A percentile compares a stretch with the other conserved stretches of the same genome.
These are phyloP conservation scores for Fraxinus dipetala DNA, from an alignment of 305 asterid species.

Conservation along the genomic window DNA sequence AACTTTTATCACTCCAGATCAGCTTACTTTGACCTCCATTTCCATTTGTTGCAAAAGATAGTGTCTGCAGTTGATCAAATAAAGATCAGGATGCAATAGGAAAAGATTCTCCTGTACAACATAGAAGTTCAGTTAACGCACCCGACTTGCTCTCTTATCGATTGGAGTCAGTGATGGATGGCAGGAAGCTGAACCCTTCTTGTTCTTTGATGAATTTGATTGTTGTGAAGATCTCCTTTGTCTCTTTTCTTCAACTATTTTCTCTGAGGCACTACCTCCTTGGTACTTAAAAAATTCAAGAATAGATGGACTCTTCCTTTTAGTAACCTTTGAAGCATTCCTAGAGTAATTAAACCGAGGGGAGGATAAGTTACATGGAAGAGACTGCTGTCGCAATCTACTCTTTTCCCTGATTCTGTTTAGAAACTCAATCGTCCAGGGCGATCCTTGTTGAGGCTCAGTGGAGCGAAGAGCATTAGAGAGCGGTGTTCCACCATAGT, in stretches of 20 bases:
- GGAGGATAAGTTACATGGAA: constrained; percentile 51
- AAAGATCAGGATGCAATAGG: constrained; percentile 26
- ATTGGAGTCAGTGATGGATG: constrained; percentile 64
- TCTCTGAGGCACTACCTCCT: constrained; percentile 51
- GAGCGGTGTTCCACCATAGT: constrained; percentile 59
- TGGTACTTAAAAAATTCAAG: constrained; percentile 72
- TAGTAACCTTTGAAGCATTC: constrained; percentile 44
- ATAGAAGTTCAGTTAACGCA: constrained; percentile 34
- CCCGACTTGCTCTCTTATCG: constrained; percentile 85
- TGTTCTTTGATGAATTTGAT: constrained; percentile 41
- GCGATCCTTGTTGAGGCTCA: constrained; percentile 60
- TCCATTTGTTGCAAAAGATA: constrained; percentile 73
- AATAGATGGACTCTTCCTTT: constrained; percentile 84
- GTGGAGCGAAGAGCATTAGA: constrained; percentile 68
- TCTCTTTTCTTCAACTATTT: constrained; percentile 50
- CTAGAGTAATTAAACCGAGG: constrained; percentile 45
- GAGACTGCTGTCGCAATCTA: constrained; percentile 61
- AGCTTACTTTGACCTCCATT: constrained; percentile 87
- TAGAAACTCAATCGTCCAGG: constrained; percentile 90
- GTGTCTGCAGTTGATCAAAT: constrained; percentile 55
- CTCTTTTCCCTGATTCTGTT: constrained; percentile 89
- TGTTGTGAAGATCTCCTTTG: constrained; percentile 43
- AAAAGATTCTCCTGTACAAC: constrained; percentile 12
- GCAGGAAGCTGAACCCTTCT: constrained; percentile 44
- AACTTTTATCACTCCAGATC: constrained; percentile 63